A percentile compares a stretch with the other conserved stretches of the same genome.
phyloP scores from a whole-genome alignment of 495 filamentous ascomycete genomes.

The Echria macrotheca region DNA sequence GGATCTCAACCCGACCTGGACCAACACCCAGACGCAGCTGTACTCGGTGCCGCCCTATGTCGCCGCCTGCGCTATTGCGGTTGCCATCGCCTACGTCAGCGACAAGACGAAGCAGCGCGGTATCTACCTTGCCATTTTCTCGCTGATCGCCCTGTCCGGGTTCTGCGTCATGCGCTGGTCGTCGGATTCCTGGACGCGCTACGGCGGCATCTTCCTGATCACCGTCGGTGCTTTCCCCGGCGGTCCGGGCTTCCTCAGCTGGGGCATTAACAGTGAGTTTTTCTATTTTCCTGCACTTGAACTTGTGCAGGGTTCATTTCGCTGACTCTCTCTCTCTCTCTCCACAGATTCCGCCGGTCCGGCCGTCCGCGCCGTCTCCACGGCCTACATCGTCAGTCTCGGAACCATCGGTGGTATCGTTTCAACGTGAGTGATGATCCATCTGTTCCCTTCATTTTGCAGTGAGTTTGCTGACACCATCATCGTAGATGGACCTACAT shows the following conservation, averaged over 20 bases:
- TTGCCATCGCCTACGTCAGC: conserved; percentile 51
- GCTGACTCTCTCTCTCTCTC: not conserved
- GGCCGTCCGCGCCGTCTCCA: conserved; percentile 49
- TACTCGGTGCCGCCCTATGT: conserved; percentile 51
- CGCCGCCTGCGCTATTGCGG: conserved; percentile 48
- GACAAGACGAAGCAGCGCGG: conserved; percentile 59
- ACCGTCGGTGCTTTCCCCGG: conserved; percentile 48
- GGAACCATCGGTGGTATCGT: conserved; percentile 53
- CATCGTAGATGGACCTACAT: conserved; percentile 50
- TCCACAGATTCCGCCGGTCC: conserved; percentile 45
- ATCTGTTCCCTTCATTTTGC: not conserved
- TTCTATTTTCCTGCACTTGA: not conserved
- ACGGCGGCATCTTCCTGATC: conserved; percentile 44
- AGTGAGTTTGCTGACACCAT: not conserved
- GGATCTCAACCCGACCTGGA: conserved; percentile 38
- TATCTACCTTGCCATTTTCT: conserved; percentile 46
- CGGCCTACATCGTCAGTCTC: conserved; percentile 49
- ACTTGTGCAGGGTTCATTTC: no score
- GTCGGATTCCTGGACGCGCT: conserved; percentile 23
- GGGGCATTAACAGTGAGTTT: conserved; percentile 48
- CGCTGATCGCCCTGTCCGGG: conserved; percentile 40
- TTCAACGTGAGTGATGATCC: conserved; percentile 36
- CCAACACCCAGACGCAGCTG: conserved; percentile 39
- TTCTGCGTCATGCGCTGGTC: conserved; percentile 33
- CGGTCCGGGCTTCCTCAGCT: conserved; percentile 50